Base-by-base conservation (phyloP, 148 eudicot species). In the Nepenthes gracilis region DNA sequence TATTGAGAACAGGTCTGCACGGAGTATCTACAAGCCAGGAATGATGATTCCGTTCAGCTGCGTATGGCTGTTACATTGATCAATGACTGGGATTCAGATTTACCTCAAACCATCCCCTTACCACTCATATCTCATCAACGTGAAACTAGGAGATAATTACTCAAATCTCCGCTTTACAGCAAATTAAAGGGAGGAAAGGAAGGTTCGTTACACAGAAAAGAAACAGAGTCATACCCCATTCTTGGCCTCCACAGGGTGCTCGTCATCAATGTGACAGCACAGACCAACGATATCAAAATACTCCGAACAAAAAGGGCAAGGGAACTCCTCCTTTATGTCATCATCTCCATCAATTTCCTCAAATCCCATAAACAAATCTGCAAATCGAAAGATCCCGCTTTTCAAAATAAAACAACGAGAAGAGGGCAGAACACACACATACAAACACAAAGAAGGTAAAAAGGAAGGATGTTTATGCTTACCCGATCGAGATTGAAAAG, bases 181-280 rank as follows among this genome's bases (percentile, higher is more conserved):
- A 40, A 40, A 40, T 40, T 40, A 40, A 40, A 40, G 8, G 6
- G 8, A 40, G 8, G 8, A 3, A 40, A 3, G 4, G 4, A 40
- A 40, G 8, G 8, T 40, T 3, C 4, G 4, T 3, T 4, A 3
- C 6, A 47, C 45, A 58, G 36, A 12, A 43, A 33, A 23, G 53
- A 11, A 64, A 51, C 35, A 34, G 23, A 50, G 40, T 12, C 2
- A 14, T 86, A 92, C 96, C 96, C 94, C 98, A 79, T 92, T 85
- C 59, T 71, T 92, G 15, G 88, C 83, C 77, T 88, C 98, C 56
- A 67, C 71, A 57, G 94, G 96, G 68, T 92, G 98, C 58, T 88
- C 94, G 35, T 92, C 96, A 48, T 88, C 96, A 35, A 92, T 85
- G 75, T 92, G 98, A 70, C 94, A 84, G 71, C 98, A 92, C 48